Percentiles rank a stretch among this genome's conserved stretches.
phyloP scores from a whole-genome alignment of 345 rosid genomes.

The Litchi chinensis region DNA sequence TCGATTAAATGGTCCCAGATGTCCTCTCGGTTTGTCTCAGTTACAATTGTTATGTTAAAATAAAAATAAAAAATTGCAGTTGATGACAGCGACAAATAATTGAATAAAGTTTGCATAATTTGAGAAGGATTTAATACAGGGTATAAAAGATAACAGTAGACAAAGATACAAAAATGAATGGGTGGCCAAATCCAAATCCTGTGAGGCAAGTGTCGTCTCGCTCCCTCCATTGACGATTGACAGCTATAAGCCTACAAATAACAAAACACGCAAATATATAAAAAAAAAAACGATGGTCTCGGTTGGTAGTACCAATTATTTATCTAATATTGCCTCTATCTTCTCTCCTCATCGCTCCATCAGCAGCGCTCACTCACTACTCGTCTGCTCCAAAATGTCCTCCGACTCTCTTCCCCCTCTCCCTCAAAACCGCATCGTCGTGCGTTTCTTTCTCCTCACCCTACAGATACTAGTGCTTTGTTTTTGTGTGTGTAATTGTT shows the following conservation, averaged over 20 bases:
- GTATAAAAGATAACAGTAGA: too few species aligned
- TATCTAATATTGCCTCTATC: neutral
- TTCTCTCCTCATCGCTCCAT: neutral
- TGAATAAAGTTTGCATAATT: too few species aligned
- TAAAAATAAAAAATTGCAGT: too few species aligned
- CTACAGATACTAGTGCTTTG: neutral
- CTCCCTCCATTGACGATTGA: neutral
- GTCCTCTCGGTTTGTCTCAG: too few species aligned
- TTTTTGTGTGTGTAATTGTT: neutral
- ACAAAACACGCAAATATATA: neutral
- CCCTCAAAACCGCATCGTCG: conserved; percentile 40
- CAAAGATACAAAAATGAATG: too few species aligned
- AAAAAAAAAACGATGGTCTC: neutral
- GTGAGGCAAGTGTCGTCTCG: too few species aligned
- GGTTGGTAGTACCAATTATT: neutral
- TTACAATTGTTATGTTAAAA: too few species aligned
- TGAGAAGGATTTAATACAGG: too few species aligned
- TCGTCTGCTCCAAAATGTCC: conserved; percentile 42
- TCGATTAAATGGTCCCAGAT: too few species aligned
- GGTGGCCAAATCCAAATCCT: too few species aligned
- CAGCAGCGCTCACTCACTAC: neutral
- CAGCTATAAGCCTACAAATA: neutral
- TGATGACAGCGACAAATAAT: too few species aligned
- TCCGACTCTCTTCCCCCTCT: conserved; percentile 42
- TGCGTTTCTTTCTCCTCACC: conserved; percentile 24